A percentile compares a stretch with the other conserved stretches of the same genome.
phyloP scores from a whole-genome alignment of 805 yeast genomes.

The Hagleromyces aurorensis region DNA sequence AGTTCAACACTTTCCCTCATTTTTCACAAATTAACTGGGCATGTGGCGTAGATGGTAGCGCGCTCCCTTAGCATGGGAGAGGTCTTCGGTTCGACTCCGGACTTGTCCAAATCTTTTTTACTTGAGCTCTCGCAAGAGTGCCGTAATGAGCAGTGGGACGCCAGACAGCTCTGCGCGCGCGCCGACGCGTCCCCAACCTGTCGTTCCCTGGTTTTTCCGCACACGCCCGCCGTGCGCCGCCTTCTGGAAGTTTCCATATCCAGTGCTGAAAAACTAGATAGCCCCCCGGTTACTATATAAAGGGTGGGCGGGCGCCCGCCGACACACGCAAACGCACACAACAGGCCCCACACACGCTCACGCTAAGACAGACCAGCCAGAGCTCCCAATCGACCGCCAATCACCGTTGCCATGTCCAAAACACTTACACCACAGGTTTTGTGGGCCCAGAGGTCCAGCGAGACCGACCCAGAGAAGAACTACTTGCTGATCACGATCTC shows the following conservation, averaged over 20 bases:
- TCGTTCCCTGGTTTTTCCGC: no score
- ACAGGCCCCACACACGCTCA: neutral
- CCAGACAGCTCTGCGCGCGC: no score
- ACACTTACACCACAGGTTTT: slow-evolving; percentile 46
- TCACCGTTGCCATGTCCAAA: no score
- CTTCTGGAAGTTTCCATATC: slow-evolving; percentile 4
- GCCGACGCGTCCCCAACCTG: no score
- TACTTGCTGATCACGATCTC: slow-evolving; percentile 65
- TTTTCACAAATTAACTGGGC: slow-evolving; percentile 43
- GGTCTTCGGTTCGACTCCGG: slow-evolving; percentile 79
- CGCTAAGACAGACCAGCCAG: no score
- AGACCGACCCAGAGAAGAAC: slow-evolving; percentile 64
- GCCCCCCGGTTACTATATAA: slow-evolving; percentile 4
- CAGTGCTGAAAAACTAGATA: no score
- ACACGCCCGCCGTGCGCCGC: no score
- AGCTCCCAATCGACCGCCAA: no score
- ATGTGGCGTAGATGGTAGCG: slow-evolving; percentile 83
- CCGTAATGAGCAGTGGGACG: no score
- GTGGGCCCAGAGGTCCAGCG: slow-evolving; percentile 96
- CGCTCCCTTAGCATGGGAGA: slow-evolving; percentile 76
- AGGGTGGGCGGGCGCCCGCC: slow-evolving; percentile 1
- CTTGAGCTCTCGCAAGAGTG: neutral
- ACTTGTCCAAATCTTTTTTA: slow-evolving; percentile 49
- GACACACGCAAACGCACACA: neutral
- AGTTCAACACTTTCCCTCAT: no score